phyloP scores from a whole-genome alignment of 805 yeast genomes.

The Ogataea ganodermae region DNA sequence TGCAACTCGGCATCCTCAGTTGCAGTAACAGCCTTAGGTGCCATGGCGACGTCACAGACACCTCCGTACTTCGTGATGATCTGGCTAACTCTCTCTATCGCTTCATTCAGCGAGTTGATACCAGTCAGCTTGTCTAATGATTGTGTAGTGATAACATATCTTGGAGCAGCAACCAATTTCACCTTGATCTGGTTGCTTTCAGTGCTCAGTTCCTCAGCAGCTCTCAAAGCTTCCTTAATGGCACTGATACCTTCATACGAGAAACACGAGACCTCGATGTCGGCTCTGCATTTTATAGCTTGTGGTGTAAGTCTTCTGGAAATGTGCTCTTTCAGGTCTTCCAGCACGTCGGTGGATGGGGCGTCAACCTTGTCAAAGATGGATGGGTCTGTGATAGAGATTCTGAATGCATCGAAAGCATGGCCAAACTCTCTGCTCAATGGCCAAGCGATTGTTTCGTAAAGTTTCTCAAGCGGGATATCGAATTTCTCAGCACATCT shows the following conservation, averaged over 20 bases:
- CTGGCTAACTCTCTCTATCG: constrained; percentile 74
- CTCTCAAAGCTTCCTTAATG: constrained; percentile 81
- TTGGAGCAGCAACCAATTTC: constrained; percentile 95
- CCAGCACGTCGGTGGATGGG: constrained; percentile 73
- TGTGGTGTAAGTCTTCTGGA: constrained; percentile 95
- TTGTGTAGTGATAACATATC: constrained; percentile 90
- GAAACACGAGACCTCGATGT: constrained; percentile 95
- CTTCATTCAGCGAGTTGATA: constrained; percentile 71
- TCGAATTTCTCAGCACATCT: constrained; percentile 98
- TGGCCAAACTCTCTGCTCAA: constrained; percentile 93
- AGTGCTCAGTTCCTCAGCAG: constrained; percentile 82
- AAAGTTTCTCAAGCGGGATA: constrained; percentile 80
- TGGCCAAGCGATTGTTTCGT: constrained; percentile 95
- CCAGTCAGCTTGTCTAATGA: constrained; percentile 92
- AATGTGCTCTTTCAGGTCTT: constrained; percentile 84
- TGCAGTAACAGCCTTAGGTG: constrained; percentile 98
- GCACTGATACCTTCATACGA: constrained; percentile 98
- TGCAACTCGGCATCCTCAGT: constrained; percentile 97
- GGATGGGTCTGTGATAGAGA: constrained; percentile 87
- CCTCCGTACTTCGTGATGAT: constrained; percentile 78
- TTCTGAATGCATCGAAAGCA: constrained; percentile 95
- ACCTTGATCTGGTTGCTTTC: constrained; percentile 89
- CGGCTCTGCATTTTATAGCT: constrained; percentile 98
- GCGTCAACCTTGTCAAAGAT: constrained; percentile 80
- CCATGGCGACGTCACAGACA: constrained; percentile 89